Evolutionary conservation across 192 early-diverging fungal genomes (phyloP).

Genomic region (Linderina pennispora): DNA sequence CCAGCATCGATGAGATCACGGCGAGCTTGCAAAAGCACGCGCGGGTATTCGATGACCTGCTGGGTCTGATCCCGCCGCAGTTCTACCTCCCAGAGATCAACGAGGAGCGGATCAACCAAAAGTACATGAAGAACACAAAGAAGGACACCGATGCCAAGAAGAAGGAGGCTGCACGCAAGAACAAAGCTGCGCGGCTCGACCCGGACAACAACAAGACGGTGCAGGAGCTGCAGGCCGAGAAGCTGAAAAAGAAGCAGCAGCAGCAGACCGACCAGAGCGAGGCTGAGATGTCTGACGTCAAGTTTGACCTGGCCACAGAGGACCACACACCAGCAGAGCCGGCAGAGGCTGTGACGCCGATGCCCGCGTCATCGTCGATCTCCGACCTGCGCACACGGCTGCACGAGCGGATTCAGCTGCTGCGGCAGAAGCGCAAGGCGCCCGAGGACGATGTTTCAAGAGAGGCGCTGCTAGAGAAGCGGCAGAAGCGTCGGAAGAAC

Average conservation of each 20-base stretch:
- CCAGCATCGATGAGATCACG: constrained; percentile 31
- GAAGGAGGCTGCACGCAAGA: constrained; percentile 82
- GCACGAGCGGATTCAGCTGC: constrained; percentile 53
- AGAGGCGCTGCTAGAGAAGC: constrained; percentile 71
- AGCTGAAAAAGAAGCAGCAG: constrained; percentile 38
- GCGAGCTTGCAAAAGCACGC: constrained; percentile 60
- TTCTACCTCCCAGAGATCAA: constrained; percentile 68
- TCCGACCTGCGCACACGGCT: constrained; percentile 55
- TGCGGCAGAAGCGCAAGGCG: constrained; percentile 61
- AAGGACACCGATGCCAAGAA: constrained; percentile 83
- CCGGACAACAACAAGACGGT: constrained; percentile 73
- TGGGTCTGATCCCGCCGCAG: constrained; percentile 79
- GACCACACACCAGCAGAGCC: constrained; percentile 25
- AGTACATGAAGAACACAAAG: constrained; percentile 73
- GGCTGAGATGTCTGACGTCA: constrained; percentile 26
- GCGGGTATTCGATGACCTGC: constrained; percentile 64
- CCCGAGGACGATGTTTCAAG: constrained; percentile 49
- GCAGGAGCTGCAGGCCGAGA: constrained; percentile 59
- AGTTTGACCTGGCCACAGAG: constrained; percentile 15
- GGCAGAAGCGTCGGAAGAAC: constrained; percentile 62
- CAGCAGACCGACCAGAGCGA: background rate
- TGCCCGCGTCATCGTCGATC: constrained; percentile 42
- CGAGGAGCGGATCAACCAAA: constrained; percentile 46
- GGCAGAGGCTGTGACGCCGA: constrained; percentile 17
- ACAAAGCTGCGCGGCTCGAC: constrained; percentile 60